Evolutionary conservation across 2,329 filamentous ascomycete genomes (phyloP), one percentile per base, ranked within the genome.

Genomic region (Nemania serpens): DNA sequence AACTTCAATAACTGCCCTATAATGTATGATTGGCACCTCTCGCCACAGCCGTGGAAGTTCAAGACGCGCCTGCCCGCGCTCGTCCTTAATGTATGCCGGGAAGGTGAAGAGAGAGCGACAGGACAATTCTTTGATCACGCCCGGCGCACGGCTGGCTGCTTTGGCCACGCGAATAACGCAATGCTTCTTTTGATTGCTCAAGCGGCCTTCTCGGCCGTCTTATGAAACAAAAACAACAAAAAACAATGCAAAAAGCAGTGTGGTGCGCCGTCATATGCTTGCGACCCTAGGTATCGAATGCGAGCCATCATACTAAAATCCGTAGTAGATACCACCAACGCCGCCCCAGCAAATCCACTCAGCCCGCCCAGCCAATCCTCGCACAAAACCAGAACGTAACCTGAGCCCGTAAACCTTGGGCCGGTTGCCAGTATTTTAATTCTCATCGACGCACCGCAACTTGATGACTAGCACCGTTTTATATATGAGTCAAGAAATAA

Each of bases 251-350:
- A 68, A 63, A 60, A 53, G 22, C 37, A 64, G 18, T 64, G 58
- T 68, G 68, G 67, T 71, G 67, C 68, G 68, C 70, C 67, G 45
- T 71, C 71, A 63, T 73, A 68, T 72, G 67, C 69, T 69, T 70
- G 68, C 70, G 65, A 68, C 67, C 58, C 63, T 37, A 54, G 63
- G 63, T 59, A 64, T 71, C 68, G 66, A 72, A 72, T 71, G 68
- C 52, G 61, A 56, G 56, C 58, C 58, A 63, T 41, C 2, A 59
- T 54, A 37, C 52, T 59, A 52, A 62, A 51, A 60, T 41, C 55
- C 55, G 33, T 58, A 63, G n/a, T 47, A 58, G 51, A 56, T 64
- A 65, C 59, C 67, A 55, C 45, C 55, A 69, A 70, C 69, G 67
- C 69, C 69, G 18, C 57, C 45, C 64, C 46, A 42, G 58, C 58